A percentile compares a stretch with the other conserved stretches of the same genome.
These are phyloP conservation scores for Vanrija pseudolonga DNA, from an alignment of 1,284 basidiomycete genomes.

Conservation along the genomic window DNA sequence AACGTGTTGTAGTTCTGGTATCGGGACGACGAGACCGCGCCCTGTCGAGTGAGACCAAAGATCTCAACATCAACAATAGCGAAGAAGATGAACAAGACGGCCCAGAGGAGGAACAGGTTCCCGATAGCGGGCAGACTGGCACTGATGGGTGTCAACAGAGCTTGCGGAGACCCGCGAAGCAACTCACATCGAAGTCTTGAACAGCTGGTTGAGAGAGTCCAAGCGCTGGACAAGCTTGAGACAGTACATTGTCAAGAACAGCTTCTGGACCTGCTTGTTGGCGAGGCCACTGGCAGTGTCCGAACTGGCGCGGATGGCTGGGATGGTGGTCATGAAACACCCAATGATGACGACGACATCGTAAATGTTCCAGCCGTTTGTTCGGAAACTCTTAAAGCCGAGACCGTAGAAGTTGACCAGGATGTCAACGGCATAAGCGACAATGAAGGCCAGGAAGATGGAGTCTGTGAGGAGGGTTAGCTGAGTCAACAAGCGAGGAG, in stretches of 20 bases:
- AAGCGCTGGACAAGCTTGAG: conserved; percentile 92
- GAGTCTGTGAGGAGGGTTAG: conserved; percentile 56
- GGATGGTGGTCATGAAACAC: conserved; percentile 77
- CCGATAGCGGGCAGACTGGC: conserved; percentile 84
- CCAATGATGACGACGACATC: conserved; percentile 80
- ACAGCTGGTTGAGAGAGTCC: conserved; percentile 87
- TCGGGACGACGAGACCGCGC: conserved; percentile 61
- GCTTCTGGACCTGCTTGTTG: conserved; percentile 74
- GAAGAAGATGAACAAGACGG: conserved; percentile 88
- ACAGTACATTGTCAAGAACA: conserved; percentile 88
- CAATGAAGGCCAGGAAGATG: conserved; percentile 71
- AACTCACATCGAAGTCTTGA: conserved; percentile 89
- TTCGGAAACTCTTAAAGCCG: conserved; percentile 75
- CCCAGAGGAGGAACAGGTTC: conserved; percentile 83
- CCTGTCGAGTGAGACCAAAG: conserved; percentile 89
- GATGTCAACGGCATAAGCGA: conserved; percentile 76
- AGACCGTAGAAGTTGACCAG: conserved; percentile 74
- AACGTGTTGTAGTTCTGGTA: conserved; percentile 80
- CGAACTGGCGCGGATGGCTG: conserved; percentile 58
- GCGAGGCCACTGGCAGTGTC: conserved; percentile 27
- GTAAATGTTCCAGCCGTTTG: conserved; percentile 91
- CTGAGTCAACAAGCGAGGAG: background rate
- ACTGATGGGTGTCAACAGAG: conserved; percentile 47
- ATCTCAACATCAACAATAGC: conserved; percentile 87
- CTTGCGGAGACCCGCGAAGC: background rate